These are phyloP conservation scores for Arabidopsis thaliana DNA, from an alignment of 345 rosid genomes.

Conservation along the genomic window DNA sequence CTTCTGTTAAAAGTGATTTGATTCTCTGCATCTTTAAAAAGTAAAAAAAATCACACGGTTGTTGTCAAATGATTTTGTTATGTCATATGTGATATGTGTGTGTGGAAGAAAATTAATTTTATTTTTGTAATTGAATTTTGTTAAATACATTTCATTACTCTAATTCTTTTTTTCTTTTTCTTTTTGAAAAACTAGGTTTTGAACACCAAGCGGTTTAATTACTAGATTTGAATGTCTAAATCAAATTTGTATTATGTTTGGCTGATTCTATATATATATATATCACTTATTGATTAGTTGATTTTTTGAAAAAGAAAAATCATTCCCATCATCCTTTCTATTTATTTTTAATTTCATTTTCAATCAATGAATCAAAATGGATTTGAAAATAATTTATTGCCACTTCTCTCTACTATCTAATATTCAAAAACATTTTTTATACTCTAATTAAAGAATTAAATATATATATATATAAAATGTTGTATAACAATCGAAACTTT, in stretches of 20 bases:
- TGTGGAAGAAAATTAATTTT: constrained; percentile 19
- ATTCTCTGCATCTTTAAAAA: constrained; percentile 39
- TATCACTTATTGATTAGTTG: no score
- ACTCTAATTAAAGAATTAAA: no score
- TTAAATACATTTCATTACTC: background rate
- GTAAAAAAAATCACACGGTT: constrained; percentile 22
- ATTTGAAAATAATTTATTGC: no score
- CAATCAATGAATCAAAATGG: no score
- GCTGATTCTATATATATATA: no score
- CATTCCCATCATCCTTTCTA: no score
- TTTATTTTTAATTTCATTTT: no score
- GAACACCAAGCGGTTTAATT: background rate
- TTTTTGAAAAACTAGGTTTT: background rate
- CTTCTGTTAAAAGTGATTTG: constrained; percentile 42
- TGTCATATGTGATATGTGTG: background rate
- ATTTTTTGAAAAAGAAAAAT: no score
- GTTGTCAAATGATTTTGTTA: constrained; percentile 24
- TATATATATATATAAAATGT: no score
- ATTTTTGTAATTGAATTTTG: background rate
- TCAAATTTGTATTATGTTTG: background rate
- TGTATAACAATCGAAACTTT: no score
- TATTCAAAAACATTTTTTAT: no score
- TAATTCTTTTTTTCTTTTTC: background rate
- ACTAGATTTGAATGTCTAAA: background rate
- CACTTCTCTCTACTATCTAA: no score